Percentiles rank a stretch among this genome's conserved stretches.
Conservation (phyloP, 306 rosid genomes). For the Potentilla sterilis region DNA sequence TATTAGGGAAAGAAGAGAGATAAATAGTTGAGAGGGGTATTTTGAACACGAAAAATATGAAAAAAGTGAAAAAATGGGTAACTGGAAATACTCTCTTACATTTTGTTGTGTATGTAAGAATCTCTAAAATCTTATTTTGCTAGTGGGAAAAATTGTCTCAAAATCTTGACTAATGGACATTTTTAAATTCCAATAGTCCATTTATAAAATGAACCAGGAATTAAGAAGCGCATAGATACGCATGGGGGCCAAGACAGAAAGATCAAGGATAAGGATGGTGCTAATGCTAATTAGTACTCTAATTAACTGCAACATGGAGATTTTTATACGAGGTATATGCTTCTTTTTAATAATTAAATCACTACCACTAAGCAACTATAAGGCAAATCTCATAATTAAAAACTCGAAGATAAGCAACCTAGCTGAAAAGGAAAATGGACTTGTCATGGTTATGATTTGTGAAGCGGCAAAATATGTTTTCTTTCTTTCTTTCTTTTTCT, state of each 20-base stretch:
- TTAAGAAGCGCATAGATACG: constrained; percentile 14
- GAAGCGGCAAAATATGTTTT: neutral
- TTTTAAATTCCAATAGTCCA: neutral
- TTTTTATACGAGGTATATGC: neutral
- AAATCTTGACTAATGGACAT: too few species aligned
- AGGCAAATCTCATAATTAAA: neutral
- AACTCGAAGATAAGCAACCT: neutral
- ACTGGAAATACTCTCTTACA: too few species aligned
- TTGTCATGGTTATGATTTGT: neutral
- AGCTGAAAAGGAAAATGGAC: neutral
- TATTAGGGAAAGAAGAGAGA: too few species aligned
- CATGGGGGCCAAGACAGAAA: neutral
- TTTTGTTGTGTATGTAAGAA: too few species aligned
- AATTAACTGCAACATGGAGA: neutral
- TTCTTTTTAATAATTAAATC: neutral
- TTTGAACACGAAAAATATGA: too few species aligned
- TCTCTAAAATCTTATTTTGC: too few species aligned
- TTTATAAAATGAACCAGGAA: neutral
- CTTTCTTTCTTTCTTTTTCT: neutral
- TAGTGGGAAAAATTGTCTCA: too few species aligned
- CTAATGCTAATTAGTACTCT: constrained; percentile 5
- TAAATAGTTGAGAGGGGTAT: too few species aligned
- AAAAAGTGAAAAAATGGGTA: too few species aligned
- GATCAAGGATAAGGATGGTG: neutral
- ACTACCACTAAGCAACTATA: neutral